Evolutionary conservation across 2,329 filamentous ascomycete species (phyloP).

Genomic region (Botryotinia globosa): DNA sequence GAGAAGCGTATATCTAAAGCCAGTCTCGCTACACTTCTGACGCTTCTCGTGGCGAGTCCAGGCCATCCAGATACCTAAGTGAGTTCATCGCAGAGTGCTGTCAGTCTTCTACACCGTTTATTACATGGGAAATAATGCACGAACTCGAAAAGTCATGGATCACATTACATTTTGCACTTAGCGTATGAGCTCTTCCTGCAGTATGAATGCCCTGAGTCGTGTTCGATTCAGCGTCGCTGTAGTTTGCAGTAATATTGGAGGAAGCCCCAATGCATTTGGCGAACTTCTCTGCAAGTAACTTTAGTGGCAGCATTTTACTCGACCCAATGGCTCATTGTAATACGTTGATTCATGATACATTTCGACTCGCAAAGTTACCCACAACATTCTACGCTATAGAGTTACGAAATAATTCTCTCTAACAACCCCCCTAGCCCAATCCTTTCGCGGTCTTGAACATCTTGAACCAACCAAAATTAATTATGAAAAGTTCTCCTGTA

Average conservation of each 20-base stretch:
- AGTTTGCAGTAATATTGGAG: not conserved
- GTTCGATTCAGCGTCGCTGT: not conserved
- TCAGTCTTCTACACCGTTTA: too few species aligned
- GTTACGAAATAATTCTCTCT: not conserved
- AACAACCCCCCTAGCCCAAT: not conserved
- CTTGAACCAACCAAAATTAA: not conserved
- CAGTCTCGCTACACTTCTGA: not conserved
- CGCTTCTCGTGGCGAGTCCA: not conserved
- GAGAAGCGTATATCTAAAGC: not conserved
- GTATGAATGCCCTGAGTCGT: too few species aligned
- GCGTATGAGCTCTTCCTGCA: not conserved
- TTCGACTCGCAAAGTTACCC: not conserved
- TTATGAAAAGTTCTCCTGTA: conserved; percentile 23
- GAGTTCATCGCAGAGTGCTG: too few species aligned
- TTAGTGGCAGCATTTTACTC: not conserved
- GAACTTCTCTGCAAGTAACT: not conserved
- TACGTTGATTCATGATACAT: not conserved
- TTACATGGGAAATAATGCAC: too few species aligned
- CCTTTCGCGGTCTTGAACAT: not conserved
- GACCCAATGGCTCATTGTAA: not conserved
- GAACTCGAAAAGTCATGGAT: too few species aligned
- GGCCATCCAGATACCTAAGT: too few species aligned
- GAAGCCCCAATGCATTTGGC: not conserved
- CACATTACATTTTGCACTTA: not conserved
- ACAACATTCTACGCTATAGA: not conserved